Conservation (phyloP, 768 basidiomycete genomes). For the Russula compacta region DNA sequence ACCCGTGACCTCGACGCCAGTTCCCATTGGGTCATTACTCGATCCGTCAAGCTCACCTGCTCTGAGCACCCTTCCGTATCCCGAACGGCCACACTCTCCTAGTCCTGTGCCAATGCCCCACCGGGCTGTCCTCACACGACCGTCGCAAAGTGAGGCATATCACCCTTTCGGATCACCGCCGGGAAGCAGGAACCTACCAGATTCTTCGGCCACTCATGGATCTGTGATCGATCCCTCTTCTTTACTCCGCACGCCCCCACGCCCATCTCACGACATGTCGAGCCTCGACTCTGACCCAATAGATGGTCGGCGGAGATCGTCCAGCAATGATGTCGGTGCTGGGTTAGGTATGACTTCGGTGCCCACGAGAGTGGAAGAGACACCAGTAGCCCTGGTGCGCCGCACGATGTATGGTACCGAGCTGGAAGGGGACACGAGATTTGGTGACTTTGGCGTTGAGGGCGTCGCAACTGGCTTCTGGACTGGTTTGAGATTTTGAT, state of each 20-base stretch:
- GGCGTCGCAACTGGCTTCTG: conserved; percentile 70
- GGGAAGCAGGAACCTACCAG: conserved; percentile 9
- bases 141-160: conserved; percentile 10
- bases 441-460: conserved; percentile 76
- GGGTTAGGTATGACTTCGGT: conserved; percentile 36
- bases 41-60: conserved; percentile 10
- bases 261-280: not conserved
- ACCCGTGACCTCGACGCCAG: conserved; percentile 8
- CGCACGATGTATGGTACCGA: conserved; percentile 83
- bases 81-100: conserved; percentile 19
- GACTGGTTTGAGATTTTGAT: conserved; percentile 41
- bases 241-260: conserved; percentile 18
- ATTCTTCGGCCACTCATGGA: conserved; percentile 5
- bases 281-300: conserved; percentile 6
- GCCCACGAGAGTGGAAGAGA: conserved; percentile 33
- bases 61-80: conserved; percentile 14
- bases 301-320: conserved; percentile 8
- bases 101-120: conserved; percentile 17
- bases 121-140: conserved; percentile 1
- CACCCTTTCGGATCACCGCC: conserved; percentile 16
- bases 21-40: conserved; percentile 2
- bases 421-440: conserved; percentile 70
- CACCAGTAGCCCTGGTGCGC: conserved; percentile 40
- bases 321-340: conserved; percentile 38
- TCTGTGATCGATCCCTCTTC: conserved; percentile 15